Conservation (phyloP, 352 stramenopile genomes). For the Phytophthora capsici region DNA sequence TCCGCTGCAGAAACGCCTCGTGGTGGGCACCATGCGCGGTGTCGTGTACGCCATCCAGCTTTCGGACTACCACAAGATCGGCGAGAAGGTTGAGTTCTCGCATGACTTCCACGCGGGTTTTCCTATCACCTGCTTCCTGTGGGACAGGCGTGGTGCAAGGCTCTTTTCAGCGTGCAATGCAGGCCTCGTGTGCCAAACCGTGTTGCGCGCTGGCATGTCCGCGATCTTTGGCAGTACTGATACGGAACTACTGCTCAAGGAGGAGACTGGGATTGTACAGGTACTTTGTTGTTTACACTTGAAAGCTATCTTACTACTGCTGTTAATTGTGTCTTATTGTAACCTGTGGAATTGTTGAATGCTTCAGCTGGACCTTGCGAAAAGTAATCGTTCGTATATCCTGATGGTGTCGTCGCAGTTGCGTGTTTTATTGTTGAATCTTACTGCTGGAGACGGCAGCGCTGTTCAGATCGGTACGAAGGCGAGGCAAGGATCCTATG, state of each 20-base stretch:
- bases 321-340: no score
- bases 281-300: constrained; percentile 14
- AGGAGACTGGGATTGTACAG: constrained; percentile 88
- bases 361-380: constrained; percentile 66
- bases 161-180: constrained; percentile 87
- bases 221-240: constrained; percentile 84
- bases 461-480: constrained; percentile 87
- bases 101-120: constrained; percentile 87
- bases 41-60: constrained; percentile 85
- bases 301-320: no score
- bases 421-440: constrained; percentile 79
- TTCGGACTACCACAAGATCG: constrained; percentile 87
- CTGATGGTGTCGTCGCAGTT: constrained; percentile 87
- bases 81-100: constrained; percentile 89
- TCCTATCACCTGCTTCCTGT: constrained; percentile 82
- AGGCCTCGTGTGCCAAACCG: constrained; percentile 79
- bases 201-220: constrained; percentile 80
- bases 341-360: not conserved
- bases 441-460: constrained; percentile 70
- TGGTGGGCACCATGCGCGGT: constrained; percentile 80
- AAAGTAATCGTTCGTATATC: constrained; percentile 61
- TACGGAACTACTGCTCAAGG: constrained; percentile 86
- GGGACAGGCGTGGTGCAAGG: constrained; percentile 68
- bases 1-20: constrained; percentile 78
- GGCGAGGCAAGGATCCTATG: constrained; percentile 79